These are phyloP conservation scores for Alloteropsis semialata DNA, from an alignment of 176 grass and related monocot genomes.

Conservation along the genomic window DNA sequence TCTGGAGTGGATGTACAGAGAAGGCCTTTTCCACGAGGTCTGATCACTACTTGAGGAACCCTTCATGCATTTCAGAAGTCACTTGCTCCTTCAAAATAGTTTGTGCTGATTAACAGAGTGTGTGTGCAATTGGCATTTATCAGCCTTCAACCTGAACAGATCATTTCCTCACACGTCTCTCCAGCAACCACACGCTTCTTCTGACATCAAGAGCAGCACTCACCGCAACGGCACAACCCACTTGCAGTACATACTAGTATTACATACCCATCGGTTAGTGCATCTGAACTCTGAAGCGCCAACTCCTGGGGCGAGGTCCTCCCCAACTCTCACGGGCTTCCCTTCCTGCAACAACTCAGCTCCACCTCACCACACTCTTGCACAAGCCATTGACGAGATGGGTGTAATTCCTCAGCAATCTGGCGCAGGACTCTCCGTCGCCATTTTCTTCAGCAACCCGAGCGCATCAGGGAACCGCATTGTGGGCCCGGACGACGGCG, in stretches of 20 bases:
- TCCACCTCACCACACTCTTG: too few species aligned
- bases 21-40: neutral
- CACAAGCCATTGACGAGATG: too few species aligned
- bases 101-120: too few species aligned
- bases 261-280: neutral
- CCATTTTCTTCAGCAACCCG: too few species aligned
- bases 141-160: neutral
- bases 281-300: neutral
- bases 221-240: neutral
- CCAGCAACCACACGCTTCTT: neutral
- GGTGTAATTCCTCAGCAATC: too few species aligned
- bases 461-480: neutral
- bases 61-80: too few species aligned
- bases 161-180: neutral
- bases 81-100: too few species aligned
- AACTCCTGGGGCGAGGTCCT: neutral
- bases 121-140: neutral
- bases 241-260: too few species aligned
- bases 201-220: neutral
- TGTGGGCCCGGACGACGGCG: neutral
- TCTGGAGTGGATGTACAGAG: neutral
- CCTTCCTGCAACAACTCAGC: too few species aligned
- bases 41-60: too few species aligned
- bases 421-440: too few species aligned
- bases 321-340: too few species aligned